Evolutionary conservation across 148 eudicot species (phyloP).

Genomic region (Rhododendron williamsianum): DNA sequence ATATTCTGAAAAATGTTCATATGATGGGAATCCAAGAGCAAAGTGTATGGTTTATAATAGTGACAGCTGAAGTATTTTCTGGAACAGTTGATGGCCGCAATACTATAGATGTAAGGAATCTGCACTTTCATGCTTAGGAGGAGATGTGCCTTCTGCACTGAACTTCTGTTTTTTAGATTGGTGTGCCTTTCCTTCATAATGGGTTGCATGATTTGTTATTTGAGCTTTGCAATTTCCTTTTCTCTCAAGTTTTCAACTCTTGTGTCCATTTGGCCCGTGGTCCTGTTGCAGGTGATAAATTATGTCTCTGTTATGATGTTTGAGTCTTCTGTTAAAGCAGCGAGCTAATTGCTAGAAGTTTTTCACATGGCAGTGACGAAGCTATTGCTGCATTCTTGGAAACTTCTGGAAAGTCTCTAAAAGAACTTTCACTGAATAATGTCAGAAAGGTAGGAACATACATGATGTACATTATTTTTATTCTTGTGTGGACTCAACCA

Average conservation of each 20-base stretch:
- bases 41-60: not conserved
- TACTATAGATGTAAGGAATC: not conserved
- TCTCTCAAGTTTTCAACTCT: not conserved
- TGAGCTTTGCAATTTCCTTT: not conserved
- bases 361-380: slow-evolving; percentile 25
- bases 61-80: not conserved
- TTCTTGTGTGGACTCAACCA: not conserved
- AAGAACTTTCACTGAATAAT: slow-evolving; percentile 31
- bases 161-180: not conserved
- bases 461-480: not conserved
- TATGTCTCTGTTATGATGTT: not conserved
- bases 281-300: not conserved
- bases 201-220: not conserved
- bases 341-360: not conserved
- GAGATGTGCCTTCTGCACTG: not conserved
- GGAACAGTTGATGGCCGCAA: not conserved
- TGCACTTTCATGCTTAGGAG: not conserved
- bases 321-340: not conserved
- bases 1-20: not conserved
- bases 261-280: not conserved
- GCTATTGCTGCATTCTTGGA: slow-evolving; percentile 37
- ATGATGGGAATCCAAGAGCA: not conserved
- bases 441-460: slow-evolving; percentile 18
- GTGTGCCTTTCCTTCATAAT: not conserved
- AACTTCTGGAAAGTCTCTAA: slow-evolving; percentile 26